Conservation (phyloP, 257 asterid species). For the Rhazya stricta region DNA sequence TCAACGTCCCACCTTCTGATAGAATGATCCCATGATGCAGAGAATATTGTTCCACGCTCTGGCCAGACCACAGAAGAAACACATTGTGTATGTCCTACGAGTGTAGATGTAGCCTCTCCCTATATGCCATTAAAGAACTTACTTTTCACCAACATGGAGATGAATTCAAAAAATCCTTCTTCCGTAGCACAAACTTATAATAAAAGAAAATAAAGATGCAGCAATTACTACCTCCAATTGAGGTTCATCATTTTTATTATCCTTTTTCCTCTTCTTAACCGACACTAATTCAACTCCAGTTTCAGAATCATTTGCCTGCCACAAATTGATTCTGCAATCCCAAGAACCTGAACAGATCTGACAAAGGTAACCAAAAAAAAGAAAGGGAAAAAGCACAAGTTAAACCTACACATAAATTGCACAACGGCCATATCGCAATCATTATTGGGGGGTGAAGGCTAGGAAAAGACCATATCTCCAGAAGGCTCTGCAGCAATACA, state of each 20-base stretch:
- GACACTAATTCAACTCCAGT: conserved; percentile 49
- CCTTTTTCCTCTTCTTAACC: conserved; percentile 77
- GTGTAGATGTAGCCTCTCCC: conserved; percentile 77
- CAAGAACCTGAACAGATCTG: conserved; percentile 97
- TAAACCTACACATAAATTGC: not conserved
- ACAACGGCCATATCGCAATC: not conserved
- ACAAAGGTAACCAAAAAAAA: conserved; percentile 20
- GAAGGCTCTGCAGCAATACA: conserved; percentile 65
- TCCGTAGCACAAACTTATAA: not conserved
- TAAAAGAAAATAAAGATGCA: not conserved
- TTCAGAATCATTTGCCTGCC: conserved; percentile 54
- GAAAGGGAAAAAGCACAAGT: conserved; percentile 11
- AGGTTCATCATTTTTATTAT: conserved; percentile 41
- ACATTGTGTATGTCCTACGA: conserved; percentile 89
- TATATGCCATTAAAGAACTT: conserved; percentile 23
- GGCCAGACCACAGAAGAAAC: conserved; percentile 92
- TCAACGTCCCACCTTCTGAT: conserved; percentile 94
- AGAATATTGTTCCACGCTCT: conserved; percentile 53
- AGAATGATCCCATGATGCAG: conserved; percentile 97
- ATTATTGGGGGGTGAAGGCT: not conserved
- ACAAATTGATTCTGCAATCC: conserved; percentile 73
- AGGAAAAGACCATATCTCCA: conserved; percentile 60
- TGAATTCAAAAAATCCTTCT: not conserved
- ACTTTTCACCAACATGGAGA: not conserved
- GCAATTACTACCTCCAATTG: conserved; percentile 55